Percentiles rank a stretch among this genome's conserved stretches.
These are phyloP conservation scores for Cardamine resedifolia DNA, from an alignment of 345 rosid species.

Conservation along the genomic window DNA sequence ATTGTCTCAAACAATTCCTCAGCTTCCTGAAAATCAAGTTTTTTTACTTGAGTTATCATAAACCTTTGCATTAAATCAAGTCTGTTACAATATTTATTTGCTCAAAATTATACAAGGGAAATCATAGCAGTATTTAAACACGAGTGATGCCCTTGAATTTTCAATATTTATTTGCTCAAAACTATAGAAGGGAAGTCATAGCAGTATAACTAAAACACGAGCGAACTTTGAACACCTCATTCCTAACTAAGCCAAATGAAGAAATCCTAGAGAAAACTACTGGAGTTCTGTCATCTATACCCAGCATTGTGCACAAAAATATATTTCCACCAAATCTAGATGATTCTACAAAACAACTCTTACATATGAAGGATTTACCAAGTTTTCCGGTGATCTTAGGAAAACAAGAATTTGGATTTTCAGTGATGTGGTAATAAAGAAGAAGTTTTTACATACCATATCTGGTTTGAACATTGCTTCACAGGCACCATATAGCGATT, in stretches of 20 bases:
- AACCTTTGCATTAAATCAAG: neutral
- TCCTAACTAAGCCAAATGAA: neutral
- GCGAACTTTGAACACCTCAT: neutral
- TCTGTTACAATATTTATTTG: no score
- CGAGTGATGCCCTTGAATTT: neutral
- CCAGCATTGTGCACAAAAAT: neutral
- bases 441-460: slow-evolving; percentile 56
- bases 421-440: neutral
- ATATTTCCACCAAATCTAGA: neutral
- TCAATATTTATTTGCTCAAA: neutral
- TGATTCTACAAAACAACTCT: neutral
- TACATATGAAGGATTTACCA: neutral
- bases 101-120: no score
- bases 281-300: neutral
- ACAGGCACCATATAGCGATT: slow-evolving; percentile 95
- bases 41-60: neutral
- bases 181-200: neutral
- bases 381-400: neutral
- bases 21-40: slow-evolving; percentile 54
- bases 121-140: no score
- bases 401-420: neutral
- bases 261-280: neutral
- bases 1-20: slow-evolving; percentile 83
- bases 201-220: neutral
- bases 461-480: slow-evolving; percentile 91